A percentile compares a stretch with the other conserved stretches of the same genome.
Evolutionary conservation across 75 land plant genomes (phyloP).

Genomic region (Sequoiadendron giganteum): DNA sequence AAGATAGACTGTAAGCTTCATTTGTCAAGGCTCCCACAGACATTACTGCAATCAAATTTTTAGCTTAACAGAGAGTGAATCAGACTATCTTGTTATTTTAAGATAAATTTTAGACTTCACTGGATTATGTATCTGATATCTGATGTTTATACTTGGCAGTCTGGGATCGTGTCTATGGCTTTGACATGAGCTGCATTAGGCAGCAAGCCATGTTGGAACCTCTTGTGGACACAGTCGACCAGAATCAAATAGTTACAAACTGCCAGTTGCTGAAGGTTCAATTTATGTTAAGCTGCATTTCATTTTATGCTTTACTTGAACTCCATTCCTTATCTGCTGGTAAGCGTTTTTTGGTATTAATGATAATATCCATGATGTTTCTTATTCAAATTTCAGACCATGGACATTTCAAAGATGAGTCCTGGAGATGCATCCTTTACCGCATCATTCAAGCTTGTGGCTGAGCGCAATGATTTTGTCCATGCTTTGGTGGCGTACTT

Average conservation of each 20-base stretch:
- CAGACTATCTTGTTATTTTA: background rate
- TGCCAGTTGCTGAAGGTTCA: slow-evolving; percentile 81
- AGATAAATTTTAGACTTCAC: background rate
- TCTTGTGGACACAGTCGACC: slow-evolving; percentile 94
- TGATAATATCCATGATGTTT: slow-evolving; percentile 8
- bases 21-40: background rate
- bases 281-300: background rate
- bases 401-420: slow-evolving; percentile 95
- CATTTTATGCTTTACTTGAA: background rate
- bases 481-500: slow-evolving; percentile 99
- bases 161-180: slow-evolving; percentile 95
- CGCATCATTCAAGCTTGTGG: slow-evolving; percentile 92
- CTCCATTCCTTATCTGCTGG: background rate
- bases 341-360: background rate
- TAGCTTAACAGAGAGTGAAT: background rate
- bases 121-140: background rate
- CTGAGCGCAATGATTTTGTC: slow-evolving; percentile 84
- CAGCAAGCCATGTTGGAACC: slow-evolving; percentile 97
- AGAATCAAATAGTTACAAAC: slow-evolving; percentile 92
- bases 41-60: background rate
- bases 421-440: slow-evolving; percentile 97
- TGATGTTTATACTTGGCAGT: slow-evolving; percentile 33
- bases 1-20: slow-evolving; percentile 77
- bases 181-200: slow-evolving; percentile 98
- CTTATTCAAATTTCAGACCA: slow-evolving; percentile 80